A percentile compares a stretch with the other conserved stretches of the same genome.
Conservation (phyloP, 495 filamentous ascomycete genomes). For the Talaromyces ruber region DNA sequence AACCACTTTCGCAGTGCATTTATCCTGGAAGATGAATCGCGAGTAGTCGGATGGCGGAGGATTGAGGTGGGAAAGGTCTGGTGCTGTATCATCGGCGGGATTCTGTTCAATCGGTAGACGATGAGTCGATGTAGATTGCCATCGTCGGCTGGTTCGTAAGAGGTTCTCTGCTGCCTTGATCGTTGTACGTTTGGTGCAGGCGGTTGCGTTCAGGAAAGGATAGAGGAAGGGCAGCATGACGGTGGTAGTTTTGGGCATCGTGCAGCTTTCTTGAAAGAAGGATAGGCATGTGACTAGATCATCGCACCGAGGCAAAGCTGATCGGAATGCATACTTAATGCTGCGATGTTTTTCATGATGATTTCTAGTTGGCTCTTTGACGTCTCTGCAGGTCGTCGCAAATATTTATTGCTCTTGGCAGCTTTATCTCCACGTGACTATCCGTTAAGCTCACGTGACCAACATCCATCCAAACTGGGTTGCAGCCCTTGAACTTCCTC, state of each 20-base stretch:
- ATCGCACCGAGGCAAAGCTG: not conserved
- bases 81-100: conserved; percentile 13
- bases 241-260: conserved; percentile 18
- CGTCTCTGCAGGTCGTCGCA: not conserved
- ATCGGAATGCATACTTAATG: not conserved
- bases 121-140: conserved; percentile 21
- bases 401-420: not conserved
- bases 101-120: conserved; percentile 3
- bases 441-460: not conserved
- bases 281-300: not conserved
- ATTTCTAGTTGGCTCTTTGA: not conserved
- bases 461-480: not conserved
- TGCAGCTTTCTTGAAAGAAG: not conserved
- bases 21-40: conserved; percentile 75
- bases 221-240: conserved; percentile 60
- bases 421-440: conserved; percentile 4
- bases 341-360: not conserved
- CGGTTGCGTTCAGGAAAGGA: conserved; percentile 36
- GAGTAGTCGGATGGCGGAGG: conserved; percentile 76
- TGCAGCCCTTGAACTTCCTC: not conserved
- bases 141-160: conserved; percentile 15
- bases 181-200: conserved; percentile 23
- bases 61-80: conserved; percentile 56
- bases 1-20: conserved; percentile 64
- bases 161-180: conserved; percentile 13